Percentiles rank a stretch among this genome's conserved stretches.
phyloP scores from a whole-genome alignment of 805 yeast genomes.

The Lipomyces kockii region DNA sequence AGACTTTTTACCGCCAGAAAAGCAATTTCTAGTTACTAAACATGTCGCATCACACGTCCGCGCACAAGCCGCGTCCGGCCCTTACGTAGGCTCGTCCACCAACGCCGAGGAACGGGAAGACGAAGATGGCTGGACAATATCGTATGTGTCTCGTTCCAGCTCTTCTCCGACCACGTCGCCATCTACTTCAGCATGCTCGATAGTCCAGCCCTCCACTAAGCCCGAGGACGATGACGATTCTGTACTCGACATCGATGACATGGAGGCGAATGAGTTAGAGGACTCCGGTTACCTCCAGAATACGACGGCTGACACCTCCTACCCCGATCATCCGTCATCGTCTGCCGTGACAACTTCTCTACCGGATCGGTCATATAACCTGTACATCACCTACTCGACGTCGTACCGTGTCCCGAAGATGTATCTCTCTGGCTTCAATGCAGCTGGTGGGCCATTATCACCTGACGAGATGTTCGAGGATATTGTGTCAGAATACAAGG shows the following conservation, averaged over 20 bases:
- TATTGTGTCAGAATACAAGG: conserved; percentile 86
- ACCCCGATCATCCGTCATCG: conserved; percentile 35
- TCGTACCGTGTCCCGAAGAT: conserved; percentile 95
- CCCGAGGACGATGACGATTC: conserved; percentile 26
- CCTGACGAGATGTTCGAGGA: conserved; percentile 96
- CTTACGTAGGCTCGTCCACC: conserved; percentile 10
- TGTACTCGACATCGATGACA: conserved; percentile 32
- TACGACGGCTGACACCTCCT: conserved; percentile 10
- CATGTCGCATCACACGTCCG: conserved; percentile 87
- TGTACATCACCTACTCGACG: conserved; percentile 90
- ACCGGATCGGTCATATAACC: conserved; percentile 69
- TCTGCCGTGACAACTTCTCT: conserved; percentile 31
- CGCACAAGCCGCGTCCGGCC: conserved; percentile 49
- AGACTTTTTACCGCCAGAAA: conserved; percentile 81
- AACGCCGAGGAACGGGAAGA: conserved; percentile 44
- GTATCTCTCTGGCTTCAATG: conserved; percentile 84
- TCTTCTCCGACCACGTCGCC: conserved; percentile 26
- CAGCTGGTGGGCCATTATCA: conserved; percentile 80
- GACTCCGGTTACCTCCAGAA: conserved; percentile 30
- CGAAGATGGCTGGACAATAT: conserved; percentile 43
- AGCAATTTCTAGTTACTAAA: conserved; percentile 83
- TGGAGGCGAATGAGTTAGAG: conserved; percentile 32
- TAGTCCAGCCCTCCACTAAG: neutral
- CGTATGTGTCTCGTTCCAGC: conserved; percentile 15
- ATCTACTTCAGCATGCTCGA: conserved; percentile 3